Evolutionary conservation across 2,329 filamentous ascomycete genomes (phyloP).

Genomic region (Rachicladosporium sp.): DNA sequence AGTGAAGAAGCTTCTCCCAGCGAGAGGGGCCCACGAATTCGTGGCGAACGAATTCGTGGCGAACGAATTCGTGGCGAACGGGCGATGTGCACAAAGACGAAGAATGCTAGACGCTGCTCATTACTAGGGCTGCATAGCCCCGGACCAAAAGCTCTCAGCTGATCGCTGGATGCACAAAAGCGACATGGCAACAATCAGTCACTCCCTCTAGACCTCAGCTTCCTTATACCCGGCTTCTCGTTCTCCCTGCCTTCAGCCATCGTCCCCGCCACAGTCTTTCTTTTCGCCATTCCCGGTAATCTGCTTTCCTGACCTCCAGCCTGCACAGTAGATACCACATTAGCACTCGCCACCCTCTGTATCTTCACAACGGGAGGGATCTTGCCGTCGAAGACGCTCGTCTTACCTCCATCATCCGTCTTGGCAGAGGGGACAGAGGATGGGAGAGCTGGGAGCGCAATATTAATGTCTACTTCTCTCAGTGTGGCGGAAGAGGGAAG

Average conservation of each 20-base stretch:
- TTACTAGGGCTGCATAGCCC: no score
- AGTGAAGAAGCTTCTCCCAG: conserved; percentile 1
- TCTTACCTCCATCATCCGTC: conserved; percentile 18
- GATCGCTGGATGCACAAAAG: no score
- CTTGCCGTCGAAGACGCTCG: not conserved
- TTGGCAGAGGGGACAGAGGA: conserved; percentile 10
- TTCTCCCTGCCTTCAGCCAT: conserved; percentile 21
- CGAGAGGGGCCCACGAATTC: no score
- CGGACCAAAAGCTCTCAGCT: no score
- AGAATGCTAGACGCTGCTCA: no score
- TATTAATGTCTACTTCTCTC: conserved; percentile 38
- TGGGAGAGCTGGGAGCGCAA: conserved; percentile 17
- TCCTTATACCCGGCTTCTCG: conserved; percentile 6
- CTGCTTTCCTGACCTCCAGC: conserved; percentile 12
- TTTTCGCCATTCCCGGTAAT: conserved; percentile 18
- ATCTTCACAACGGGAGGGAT: conserved; percentile 2
- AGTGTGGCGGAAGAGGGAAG: conserved; percentile 19
- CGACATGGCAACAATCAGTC: not conserved
- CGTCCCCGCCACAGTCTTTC: conserved; percentile 30
- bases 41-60: no score
- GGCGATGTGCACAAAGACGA: no score
- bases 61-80: no score
- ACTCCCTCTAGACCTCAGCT: conserved; percentile 3
- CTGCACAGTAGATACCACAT: conserved; percentile 5
- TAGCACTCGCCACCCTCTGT: not conserved